Percentiles rank a stretch among this genome's conserved stretches.
phyloP scores from a whole-genome alignment of 1,139 yeast genomes.

The Yamadazyma songkhlaensis region DNA sequence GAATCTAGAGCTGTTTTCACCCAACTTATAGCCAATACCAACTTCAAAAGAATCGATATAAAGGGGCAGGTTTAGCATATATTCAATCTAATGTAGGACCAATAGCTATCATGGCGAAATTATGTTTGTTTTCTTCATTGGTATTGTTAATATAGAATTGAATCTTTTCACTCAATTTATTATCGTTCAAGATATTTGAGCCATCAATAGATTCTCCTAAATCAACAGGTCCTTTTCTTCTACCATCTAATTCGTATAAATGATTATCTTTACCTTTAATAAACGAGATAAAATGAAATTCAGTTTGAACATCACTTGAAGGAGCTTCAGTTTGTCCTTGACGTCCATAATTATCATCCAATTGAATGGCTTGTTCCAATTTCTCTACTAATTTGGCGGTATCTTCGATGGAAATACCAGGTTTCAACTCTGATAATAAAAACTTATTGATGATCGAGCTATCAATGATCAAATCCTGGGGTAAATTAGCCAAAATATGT shows the following conservation, averaged over 20 bases:
- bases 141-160: constrained; percentile 64
- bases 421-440: constrained; percentile 17
- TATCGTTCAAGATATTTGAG: constrained; percentile 54
- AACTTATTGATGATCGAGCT: constrained; percentile 32
- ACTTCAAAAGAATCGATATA: constrained; percentile 72
- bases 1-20: constrained; percentile 48
- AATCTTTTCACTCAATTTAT: constrained; percentile 51
- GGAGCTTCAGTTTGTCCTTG: constrained; percentile 86
- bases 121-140: constrained; percentile 55
- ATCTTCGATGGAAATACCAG: constrained; percentile 28
- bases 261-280: constrained; percentile 57
- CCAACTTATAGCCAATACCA: constrained; percentile 37
- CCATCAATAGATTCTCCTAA: constrained; percentile 43
- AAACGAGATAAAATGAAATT: constrained; percentile 78
- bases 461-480: constrained; percentile 38
- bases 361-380: constrained; percentile 43
- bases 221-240: constrained; percentile 74
- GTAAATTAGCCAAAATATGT: constrained; percentile 70
- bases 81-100: constrained; percentile 50
- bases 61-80: constrained; percentile 70
- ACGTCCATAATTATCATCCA: constrained; percentile 59
- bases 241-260: constrained; percentile 84
- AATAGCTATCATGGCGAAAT: constrained; percentile 67
- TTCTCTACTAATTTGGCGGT: constrained; percentile 49
- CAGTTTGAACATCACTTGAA: constrained; percentile 56